Base-by-base conservation (phyloP, 495 filamentous ascomycete species). In the Penicillium salamii region DNA sequence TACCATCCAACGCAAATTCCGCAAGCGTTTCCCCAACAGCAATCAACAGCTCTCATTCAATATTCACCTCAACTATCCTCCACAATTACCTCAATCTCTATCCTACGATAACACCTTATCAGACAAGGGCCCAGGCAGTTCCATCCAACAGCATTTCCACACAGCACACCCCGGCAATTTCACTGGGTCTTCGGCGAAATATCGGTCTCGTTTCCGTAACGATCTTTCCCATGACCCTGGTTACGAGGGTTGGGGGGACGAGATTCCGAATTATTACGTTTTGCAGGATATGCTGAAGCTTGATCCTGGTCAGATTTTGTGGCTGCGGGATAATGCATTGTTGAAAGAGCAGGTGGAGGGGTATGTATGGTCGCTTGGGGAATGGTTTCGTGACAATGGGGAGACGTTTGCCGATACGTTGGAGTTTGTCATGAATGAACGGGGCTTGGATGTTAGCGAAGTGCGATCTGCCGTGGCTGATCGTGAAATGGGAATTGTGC, bases 211-310 rank as follows among this genome's bases (percentile, higher is more conserved):
- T 15, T 66, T 68, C 38, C 66, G 66, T 13, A 68, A 58, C 44
- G 61, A 68, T 14, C 50, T 71, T 15, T 73, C 67, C 58, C 67
- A 74, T 40, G 69, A 68, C 24, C 67, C 64, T 2, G 68, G 66
- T 12, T 55, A 47, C 13, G 66, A 71, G 45, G 82, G 81, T 35
- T 85, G 82, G 82, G 82, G 82, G 23, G 81, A 84, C 52, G 81
- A 82, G 47, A 79, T 83, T 33, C 65, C 68, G 31, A 80, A 84
- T 44, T 84, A 84, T 60, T 84, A 84, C 50, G 70, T 84, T 15
- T 72, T 85, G 19, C 79, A 84, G 59, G 82, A 84, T 52, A 83
- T 85, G 82, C 67, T 84, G 63, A 84, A 85, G 63, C 68, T 85
- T 17, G 72, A 83, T 49, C 82, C 82, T 9, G 73, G 69, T 8